Conservation (phyloP, 2,329 filamentous ascomycete species). For the Aspergillus nomiae region DNA sequence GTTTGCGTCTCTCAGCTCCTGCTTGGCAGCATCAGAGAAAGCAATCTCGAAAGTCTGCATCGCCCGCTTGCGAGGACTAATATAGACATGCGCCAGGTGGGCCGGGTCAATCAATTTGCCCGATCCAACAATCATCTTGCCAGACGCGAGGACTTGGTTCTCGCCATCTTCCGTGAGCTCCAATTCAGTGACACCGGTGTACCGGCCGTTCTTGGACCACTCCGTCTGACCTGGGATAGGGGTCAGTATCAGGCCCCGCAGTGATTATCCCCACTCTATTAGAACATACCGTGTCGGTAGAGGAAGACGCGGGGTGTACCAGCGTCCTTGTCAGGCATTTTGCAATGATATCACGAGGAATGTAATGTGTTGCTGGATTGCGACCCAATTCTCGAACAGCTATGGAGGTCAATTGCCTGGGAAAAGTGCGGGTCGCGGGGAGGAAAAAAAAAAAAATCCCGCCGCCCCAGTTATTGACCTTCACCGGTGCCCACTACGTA, state of each 20-base stretch:
- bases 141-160: constrained; percentile 50
- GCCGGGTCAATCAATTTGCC: constrained; percentile 55
- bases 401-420: neutral
- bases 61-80: constrained; percentile 55
- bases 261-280: neutral
- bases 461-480: neutral
- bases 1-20: constrained; percentile 20
- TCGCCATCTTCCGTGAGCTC: constrained; percentile 44
- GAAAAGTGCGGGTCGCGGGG: neutral
- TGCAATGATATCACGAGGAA: neutral
- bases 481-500: neutral
- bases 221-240: constrained; percentile 39
- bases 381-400: neutral
- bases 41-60: constrained; percentile 52
- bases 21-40: constrained; percentile 32
- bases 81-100: constrained; percentile 50
- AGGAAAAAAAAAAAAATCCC: neutral
- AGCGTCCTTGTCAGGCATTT: constrained; percentile 42
- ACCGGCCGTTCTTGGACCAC: constrained; percentile 52
- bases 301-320: constrained; percentile 39
- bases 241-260: neutral
- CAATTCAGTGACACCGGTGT: constrained; percentile 50
- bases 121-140: constrained; percentile 50
- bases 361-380: neutral
- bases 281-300: constrained; percentile 38